Conservation (phyloP, 768 basidiomycete genomes). For the Arthromyces matolae region DNA sequence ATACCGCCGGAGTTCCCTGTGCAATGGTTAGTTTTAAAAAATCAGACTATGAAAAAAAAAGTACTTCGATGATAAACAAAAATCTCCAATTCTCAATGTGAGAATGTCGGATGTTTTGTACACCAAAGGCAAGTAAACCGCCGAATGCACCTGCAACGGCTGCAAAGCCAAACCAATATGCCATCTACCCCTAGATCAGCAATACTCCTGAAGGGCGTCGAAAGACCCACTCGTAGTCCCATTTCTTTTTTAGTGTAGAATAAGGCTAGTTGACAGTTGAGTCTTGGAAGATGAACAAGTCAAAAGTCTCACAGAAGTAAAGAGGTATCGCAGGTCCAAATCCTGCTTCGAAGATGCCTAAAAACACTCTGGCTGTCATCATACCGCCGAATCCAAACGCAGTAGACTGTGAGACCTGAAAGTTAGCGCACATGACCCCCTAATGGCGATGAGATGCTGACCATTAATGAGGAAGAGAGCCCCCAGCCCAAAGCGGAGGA, state of each 20-base stretch:
- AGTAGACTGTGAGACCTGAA: constrained; percentile 43
- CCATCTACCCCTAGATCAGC: constrained; percentile 39
- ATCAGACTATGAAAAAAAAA: background rate
- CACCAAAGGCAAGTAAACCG: constrained; percentile 78
- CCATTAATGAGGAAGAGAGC: constrained; percentile 69
- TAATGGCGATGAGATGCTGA: no score
- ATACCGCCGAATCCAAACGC: constrained; percentile 59
- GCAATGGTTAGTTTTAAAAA: background rate
- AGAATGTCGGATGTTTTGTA: constrained; percentile 57
- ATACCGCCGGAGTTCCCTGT: constrained; percentile 64
- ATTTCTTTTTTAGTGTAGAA: constrained; percentile 77
- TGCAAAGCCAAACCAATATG: constrained; percentile 82
- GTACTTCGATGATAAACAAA: constrained; percentile 71
- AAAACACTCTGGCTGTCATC: constrained; percentile 51
- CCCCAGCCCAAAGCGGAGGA: constrained; percentile 71
- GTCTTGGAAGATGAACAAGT: background rate
- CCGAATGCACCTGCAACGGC: constrained; percentile 84
- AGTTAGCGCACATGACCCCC: no score
- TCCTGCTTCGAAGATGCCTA: constrained; percentile 77
- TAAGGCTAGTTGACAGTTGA: constrained; percentile 42
- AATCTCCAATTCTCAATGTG: constrained; percentile 54
- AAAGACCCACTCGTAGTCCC: constrained; percentile 51
- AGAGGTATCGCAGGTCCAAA: constrained; percentile 77
- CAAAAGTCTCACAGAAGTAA: constrained; percentile 59
- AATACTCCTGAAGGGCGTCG: background rate